These are phyloP conservation scores for Sordariomycetes sp. DNA, from an alignment of 2,329 filamentous ascomycete genomes.

Conservation along the genomic window DNA sequence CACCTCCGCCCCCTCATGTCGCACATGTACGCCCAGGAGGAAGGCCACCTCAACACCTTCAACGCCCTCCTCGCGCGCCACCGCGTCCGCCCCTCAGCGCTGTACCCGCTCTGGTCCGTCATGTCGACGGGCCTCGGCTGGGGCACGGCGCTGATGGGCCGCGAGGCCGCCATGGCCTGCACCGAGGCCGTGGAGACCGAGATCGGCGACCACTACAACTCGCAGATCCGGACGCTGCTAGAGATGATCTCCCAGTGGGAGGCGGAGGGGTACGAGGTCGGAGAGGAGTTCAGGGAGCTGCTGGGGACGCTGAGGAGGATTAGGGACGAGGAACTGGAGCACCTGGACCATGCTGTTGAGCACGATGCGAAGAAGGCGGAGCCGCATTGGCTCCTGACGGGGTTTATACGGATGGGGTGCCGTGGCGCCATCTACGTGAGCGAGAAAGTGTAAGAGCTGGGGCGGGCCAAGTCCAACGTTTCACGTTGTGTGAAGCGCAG, in stretches of 20 bases:
- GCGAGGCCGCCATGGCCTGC: constrained; percentile 95
- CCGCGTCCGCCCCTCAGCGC: constrained; percentile 80
- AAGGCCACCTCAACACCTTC: constrained; percentile 75
- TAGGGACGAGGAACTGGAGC: constrained; percentile 91
- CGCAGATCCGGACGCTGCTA: constrained; percentile 72
- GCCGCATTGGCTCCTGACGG: constrained; percentile 82
- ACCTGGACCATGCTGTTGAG: constrained; percentile 88
- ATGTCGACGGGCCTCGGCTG: constrained; percentile 77
- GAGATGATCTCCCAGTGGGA: constrained; percentile 74
- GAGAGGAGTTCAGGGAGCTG: constrained; percentile 65
- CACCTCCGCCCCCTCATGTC: constrained; percentile 85
- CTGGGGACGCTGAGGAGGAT: constrained; percentile 69
- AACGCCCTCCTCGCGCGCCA: constrained; percentile 74
- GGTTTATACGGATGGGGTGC: constrained; percentile 82
- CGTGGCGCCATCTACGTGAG: constrained; percentile 87
- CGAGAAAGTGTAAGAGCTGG: constrained; percentile 47
- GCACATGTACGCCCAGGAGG: constrained; percentile 98
- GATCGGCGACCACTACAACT: constrained; percentile 93
- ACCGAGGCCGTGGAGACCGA: constrained; percentile 98
- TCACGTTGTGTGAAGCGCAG: neutral
- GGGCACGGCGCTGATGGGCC: constrained; percentile 78
- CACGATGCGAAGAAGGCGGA: constrained; percentile 85
- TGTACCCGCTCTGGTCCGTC: constrained; percentile 83
- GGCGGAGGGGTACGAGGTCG: constrained; percentile 66
- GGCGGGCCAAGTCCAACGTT: neutral